These are phyloP conservation scores for Sporothrix euskadiensis DNA, from an alignment of 2,329 filamentous ascomycete species.

Conservation along the genomic window DNA sequence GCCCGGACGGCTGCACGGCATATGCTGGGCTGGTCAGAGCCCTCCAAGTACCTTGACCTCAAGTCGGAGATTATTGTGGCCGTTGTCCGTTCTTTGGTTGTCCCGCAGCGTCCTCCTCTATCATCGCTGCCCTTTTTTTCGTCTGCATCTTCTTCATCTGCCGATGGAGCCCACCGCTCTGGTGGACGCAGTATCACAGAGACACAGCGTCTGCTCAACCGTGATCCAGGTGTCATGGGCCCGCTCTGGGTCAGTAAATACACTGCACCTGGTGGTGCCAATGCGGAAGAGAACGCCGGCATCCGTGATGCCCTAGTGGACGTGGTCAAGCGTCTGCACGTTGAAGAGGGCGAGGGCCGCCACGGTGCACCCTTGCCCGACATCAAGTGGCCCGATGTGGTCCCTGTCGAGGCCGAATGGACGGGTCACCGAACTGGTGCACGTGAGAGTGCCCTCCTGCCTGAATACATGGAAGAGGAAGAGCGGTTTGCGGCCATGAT, in stretches of 20 bases:
- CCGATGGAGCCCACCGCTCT: background rate
- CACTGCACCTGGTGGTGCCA: conserved; percentile 60
- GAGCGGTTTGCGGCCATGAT: conserved; percentile 68
- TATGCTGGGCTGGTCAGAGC: conserved; percentile 66
- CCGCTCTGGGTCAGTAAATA: conserved; percentile 79
- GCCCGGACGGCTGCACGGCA: conserved; percentile 64
- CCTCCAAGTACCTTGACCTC: conserved; percentile 75
- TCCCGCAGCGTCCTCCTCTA: conserved; percentile 14
- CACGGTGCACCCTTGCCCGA: conserved; percentile 30
- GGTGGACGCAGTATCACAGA: conserved; percentile 56
- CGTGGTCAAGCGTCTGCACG: conserved; percentile 46
- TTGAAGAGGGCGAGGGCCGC: conserved; percentile 23
- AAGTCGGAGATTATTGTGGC: conserved; percentile 71
- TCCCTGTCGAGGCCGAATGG: conserved; percentile 71
- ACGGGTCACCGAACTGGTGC: conserved; percentile 66
- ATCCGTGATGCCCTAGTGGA: conserved; percentile 63
- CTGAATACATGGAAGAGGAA: conserved; percentile 56
- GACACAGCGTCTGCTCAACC: conserved; percentile 62
- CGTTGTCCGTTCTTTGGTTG: conserved; percentile 63
- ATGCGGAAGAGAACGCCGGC: conserved; percentile 43
- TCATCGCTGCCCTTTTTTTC: conserved; percentile 15
- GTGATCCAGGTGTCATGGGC: conserved; percentile 70
- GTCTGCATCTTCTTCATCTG: background rate
- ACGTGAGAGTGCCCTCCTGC: conserved; percentile 51
- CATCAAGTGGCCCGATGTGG: conserved; percentile 51